phyloP scores from a whole-genome alignment of 1,284 basidiomycete species.

The Ganoderma leucocontextum region DNA sequence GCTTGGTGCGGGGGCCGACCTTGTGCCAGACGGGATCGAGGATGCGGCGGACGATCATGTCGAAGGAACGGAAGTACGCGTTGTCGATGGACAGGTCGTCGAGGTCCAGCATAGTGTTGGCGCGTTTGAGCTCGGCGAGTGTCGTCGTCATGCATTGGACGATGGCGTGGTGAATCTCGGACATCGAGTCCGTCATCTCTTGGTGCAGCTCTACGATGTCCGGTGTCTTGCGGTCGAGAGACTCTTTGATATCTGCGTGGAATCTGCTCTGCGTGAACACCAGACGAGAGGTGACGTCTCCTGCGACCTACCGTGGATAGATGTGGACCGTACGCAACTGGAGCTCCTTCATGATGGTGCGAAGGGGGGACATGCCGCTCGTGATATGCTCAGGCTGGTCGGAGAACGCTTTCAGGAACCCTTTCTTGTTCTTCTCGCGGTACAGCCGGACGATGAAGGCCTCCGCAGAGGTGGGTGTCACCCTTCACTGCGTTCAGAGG shows the following conservation, averaged over 20 bases:
- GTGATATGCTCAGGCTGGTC: slow-evolving; percentile 97
- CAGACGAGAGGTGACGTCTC: background rate
- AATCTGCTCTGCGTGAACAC: slow-evolving; percentile 64
- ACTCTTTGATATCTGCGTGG: slow-evolving; percentile 85
- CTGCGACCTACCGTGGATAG: slow-evolving; percentile 79
- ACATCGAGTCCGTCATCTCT: slow-evolving; percentile 86
- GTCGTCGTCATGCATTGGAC: slow-evolving; percentile 96
- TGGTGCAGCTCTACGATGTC: slow-evolving; percentile 96
- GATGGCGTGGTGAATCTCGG: slow-evolving; percentile 91
- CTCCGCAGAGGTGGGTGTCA: slow-evolving; percentile 85
- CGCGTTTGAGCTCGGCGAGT: slow-evolving; percentile 89
- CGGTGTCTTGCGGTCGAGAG: slow-evolving; percentile 82
- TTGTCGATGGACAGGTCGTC: slow-evolving; percentile 95
- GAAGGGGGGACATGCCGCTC: slow-evolving; percentile 89
- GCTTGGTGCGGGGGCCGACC: slow-evolving; percentile 91
- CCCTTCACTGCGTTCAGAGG: slow-evolving; percentile 72
- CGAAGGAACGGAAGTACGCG: slow-evolving; percentile 95
- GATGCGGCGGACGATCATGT: slow-evolving; percentile 87
- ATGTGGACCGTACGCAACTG: slow-evolving; percentile 90
- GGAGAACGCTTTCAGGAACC: slow-evolving; percentile 97
- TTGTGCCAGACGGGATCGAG: slow-evolving; percentile 97
- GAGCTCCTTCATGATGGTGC: slow-evolving; percentile 93
- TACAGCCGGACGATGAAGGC: slow-evolving; percentile 94
- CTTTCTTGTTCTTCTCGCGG: slow-evolving; percentile 85
- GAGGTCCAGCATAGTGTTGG: slow-evolving; percentile 87